Evolutionary conservation across 1,139 yeast species (phyloP).

Genomic region (Magnusiomyces ingens): DNA sequence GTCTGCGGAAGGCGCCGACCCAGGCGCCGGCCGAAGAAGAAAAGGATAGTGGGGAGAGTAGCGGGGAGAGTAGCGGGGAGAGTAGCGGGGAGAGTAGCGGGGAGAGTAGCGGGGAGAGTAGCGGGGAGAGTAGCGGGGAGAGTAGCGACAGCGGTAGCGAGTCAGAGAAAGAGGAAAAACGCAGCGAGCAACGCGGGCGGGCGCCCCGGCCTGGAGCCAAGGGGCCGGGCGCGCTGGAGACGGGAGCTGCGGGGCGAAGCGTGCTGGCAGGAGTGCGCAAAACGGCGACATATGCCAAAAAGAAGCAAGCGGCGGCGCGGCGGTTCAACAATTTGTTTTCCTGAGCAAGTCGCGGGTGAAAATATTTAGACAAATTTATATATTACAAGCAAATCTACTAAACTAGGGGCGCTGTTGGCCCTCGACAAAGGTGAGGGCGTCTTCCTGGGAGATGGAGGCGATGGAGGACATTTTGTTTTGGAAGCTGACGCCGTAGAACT

Average conservation of each 20-base stretch:
- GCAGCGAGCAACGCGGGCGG: background rate
- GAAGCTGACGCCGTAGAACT: constrained; percentile 81
- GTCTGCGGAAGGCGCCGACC: background rate
- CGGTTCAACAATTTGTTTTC: background rate
- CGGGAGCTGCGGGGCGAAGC: background rate
- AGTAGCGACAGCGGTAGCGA: background rate
- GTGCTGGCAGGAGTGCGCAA: background rate
- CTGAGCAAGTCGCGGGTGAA: background rate
- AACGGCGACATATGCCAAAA: background rate
- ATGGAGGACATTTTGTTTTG: constrained; percentile 78
- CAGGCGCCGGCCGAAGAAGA: background rate
- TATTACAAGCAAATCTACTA: background rate
- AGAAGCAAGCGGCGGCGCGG: background rate
- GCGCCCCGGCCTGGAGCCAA: background rate
- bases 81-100: background rate
- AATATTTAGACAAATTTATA: background rate
- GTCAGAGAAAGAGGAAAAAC: background rate
- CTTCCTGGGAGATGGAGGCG: constrained; percentile 59
- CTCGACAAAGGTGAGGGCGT: constrained; percentile 76
- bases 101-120: background rate
- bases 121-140: background rate
- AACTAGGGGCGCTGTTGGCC: constrained; percentile 28
- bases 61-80: background rate
- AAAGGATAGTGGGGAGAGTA: background rate
- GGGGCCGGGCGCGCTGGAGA: background rate